Conservation (phyloP, 306 rosid genomes). For the Cucurbita moschata region DNA sequence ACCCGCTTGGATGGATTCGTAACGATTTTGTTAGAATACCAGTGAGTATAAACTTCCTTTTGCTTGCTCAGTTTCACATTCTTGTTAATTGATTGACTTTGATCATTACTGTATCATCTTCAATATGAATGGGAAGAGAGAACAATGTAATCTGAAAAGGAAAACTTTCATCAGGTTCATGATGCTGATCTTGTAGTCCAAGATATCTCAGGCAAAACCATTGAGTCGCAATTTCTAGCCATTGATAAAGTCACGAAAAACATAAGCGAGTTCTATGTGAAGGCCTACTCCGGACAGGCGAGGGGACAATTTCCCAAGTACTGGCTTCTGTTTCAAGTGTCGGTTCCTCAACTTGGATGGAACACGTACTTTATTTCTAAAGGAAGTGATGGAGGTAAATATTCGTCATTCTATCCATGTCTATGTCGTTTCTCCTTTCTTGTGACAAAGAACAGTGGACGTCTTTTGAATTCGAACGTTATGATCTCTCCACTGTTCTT, state of each 20-base stretch:
- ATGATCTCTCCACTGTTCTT: neutral
- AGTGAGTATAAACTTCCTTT: slow-evolving; percentile 27
- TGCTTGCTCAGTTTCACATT: neutral
- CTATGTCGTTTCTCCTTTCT: neutral
- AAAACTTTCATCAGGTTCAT: slow-evolving; percentile 41
- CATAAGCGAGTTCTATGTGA: slow-evolving; percentile 47
- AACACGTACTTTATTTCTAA: slow-evolving; percentile 63
- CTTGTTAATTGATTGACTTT: neutral
- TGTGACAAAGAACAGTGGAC: neutral
- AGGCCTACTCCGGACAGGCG: slow-evolving; percentile 55
- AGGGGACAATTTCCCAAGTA: slow-evolving; percentile 44
- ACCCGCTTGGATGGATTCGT: slow-evolving; percentile 85
- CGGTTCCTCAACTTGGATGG: slow-evolving; percentile 86
- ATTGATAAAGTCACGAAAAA: slow-evolving; percentile 42
- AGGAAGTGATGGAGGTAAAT: slow-evolving; percentile 28
- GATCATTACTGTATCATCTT: neutral
- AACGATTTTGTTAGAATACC: slow-evolving; percentile 64
- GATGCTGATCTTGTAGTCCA: slow-evolving; percentile 49
- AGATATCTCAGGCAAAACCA: slow-evolving; percentile 53
- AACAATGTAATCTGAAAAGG: slow-evolving; percentile 10
- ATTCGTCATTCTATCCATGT: neutral
- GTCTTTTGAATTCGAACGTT: neutral
- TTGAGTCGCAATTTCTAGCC: slow-evolving; percentile 43
- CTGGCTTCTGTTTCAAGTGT: slow-evolving; percentile 73
- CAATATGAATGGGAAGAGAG: neutral